A percentile compares a stretch with the other conserved stretches of the same genome.
phyloP scores from a whole-genome alignment of 306 rosid species.

The Casuarina equisetifolia region DNA sequence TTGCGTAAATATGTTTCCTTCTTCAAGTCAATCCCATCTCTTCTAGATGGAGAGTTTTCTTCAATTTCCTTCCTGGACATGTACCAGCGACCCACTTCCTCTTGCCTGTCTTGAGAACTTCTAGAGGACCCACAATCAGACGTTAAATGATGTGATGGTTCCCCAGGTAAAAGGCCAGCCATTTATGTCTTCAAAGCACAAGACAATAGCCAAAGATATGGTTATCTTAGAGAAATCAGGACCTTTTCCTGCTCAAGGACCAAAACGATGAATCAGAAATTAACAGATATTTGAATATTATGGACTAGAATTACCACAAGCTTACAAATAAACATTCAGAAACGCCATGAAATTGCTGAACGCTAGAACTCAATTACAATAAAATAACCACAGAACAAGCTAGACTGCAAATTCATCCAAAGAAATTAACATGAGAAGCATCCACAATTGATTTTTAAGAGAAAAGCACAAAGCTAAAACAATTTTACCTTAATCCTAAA shows the following conservation, averaged over 20 bases:
- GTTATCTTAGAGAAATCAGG: neutral
- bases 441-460: neutral
- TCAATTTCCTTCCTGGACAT: constrained; percentile 76
- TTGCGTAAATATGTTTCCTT: constrained; percentile 89
- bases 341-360: neutral
- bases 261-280: constrained; percentile 4
- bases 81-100: constrained; percentile 72
- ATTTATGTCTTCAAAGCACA: constrained; percentile 27
- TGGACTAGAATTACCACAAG: neutral
- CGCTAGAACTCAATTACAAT: neutral
- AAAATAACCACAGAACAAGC: neutral
- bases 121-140: constrained; percentile 36
- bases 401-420: neutral
- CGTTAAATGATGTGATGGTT: constrained; percentile 39
- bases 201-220: neutral
- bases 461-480: neutral
- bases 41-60: constrained; percentile 85
- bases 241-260: constrained; percentile 17
- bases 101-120: constrained; percentile 39
- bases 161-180: constrained; percentile 43
- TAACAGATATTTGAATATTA: neutral
- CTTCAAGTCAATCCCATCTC: constrained; percentile 84
- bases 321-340: neutral
- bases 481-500: neutral
- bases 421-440: neutral